phyloP scores from a whole-genome alignment of 306 rosid genomes.

The Hippophae gyantsensis region DNA sequence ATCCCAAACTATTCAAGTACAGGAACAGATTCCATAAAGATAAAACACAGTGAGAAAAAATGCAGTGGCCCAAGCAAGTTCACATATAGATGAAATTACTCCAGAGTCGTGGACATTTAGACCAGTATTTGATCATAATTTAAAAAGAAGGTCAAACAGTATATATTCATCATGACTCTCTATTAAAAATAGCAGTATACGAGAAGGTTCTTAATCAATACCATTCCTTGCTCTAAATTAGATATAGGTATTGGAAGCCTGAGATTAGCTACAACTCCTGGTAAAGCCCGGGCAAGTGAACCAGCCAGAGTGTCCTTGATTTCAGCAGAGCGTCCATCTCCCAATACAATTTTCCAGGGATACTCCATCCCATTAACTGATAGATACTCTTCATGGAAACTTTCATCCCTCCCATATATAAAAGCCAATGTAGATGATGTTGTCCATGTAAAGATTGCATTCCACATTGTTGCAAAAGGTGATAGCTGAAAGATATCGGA shows the following conservation, averaged over 20 bases:
- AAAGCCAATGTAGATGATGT: constrained; percentile 74
- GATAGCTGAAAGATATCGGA: constrained; percentile 50
- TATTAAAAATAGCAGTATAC: constrained; percentile 9
- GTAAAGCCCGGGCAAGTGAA: constrained; percentile 80
- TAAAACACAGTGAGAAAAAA: no score
- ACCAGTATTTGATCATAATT: background rate
- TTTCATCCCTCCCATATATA: constrained; percentile 81
- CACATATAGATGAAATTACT: no score
- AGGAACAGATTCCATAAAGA: no score
- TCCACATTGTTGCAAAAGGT: constrained; percentile 83
- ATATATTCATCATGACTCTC: constrained; percentile 1
- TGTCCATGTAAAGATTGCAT: constrained; percentile 70
- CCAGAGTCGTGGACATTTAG: no score
- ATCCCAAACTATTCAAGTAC: no score
- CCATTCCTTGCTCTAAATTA: constrained; percentile 84
- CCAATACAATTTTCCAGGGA: constrained; percentile 50
- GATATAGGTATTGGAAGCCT: constrained; percentile 64
- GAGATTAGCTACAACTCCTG: constrained; percentile 61
- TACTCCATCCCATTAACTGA: constrained; percentile 61
- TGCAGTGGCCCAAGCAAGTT: no score
- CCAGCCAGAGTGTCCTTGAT: constrained; percentile 75
- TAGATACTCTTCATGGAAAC: constrained; percentile 60
- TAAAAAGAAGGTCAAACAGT: background rate
- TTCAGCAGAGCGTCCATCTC: constrained; percentile 83
- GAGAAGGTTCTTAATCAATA: constrained; percentile 27